Evolutionary conservation across 805 yeast genomes (phyloP).

Genomic region (Yamadazyma phyllophila): DNA sequence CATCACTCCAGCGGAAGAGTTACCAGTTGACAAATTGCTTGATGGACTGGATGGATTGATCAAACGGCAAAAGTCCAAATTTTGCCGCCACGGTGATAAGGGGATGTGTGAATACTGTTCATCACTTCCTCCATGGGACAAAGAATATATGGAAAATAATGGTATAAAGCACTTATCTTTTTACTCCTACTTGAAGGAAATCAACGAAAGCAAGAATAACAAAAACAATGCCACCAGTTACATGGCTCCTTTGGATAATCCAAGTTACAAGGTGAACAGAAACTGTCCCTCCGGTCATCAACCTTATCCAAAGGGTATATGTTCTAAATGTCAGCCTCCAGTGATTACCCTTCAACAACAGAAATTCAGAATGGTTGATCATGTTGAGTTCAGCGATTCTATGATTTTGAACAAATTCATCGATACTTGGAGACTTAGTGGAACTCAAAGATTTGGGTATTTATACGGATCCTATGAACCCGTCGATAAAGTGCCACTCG

Average conservation of each 20-base stretch:
- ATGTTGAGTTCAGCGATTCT: slow-evolving; percentile 83
- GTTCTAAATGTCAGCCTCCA: slow-evolving; percentile 95
- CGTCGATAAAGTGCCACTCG: slow-evolving; percentile 84
- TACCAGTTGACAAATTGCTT: slow-evolving; percentile 63
- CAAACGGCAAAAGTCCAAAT: slow-evolving; percentile 52
- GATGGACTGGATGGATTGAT: slow-evolving; percentile 74
- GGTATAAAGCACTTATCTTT: slow-evolving; percentile 85
- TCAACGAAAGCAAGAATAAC: slow-evolving; percentile 66
- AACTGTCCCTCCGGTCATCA: slow-evolving; percentile 78
- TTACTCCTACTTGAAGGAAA: slow-evolving; percentile 75
- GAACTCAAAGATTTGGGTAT: slow-evolving; percentile 82
- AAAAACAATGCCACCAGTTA: slow-evolving; percentile 56
- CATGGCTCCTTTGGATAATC: slow-evolving; percentile 75
- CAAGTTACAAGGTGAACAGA: slow-evolving; percentile 61
- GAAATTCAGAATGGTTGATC: slow-evolving; percentile 93
- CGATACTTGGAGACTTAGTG: slow-evolving; percentile 88
- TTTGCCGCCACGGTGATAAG: slow-evolving; percentile 85
- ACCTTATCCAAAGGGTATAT: slow-evolving; percentile 93
- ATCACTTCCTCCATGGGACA: slow-evolving; percentile 94
- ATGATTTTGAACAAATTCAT: slow-evolving; percentile 76
- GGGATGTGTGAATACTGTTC: slow-evolving; percentile 99
- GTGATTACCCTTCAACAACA: slow-evolving; percentile 92
- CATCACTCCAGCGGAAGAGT: slow-evolving; percentile 39
- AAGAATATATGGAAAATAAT: slow-evolving; percentile 66
- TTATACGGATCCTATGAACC: slow-evolving; percentile 78